Percentiles rank a stretch among this genome's conserved stretches.
These are phyloP conservation scores for Septoria petroselini DNA, from an alignment of 2,329 filamentous ascomycete species.

Conservation along the genomic window DNA sequence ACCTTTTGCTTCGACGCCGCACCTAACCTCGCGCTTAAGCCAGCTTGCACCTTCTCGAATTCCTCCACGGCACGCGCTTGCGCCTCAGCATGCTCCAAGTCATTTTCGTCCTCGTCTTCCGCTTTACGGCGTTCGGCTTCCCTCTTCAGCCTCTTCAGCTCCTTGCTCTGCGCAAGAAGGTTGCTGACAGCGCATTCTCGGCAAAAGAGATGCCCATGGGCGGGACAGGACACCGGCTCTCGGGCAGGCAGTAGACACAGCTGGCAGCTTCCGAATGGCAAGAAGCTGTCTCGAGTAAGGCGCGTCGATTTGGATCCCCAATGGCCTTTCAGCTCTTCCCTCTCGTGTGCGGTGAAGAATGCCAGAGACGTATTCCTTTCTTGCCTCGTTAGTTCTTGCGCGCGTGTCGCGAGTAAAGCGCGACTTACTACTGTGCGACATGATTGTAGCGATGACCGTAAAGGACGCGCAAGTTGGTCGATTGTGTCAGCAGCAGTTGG, in stretches of 20 bases:
- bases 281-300: conserved; percentile 83
- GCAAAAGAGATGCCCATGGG: conserved; percentile 85
- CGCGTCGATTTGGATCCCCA: conserved; percentile 84
- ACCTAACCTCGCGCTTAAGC: conserved; percentile 42
- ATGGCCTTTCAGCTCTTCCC: conserved; percentile 71
- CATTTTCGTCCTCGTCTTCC: conserved; percentile 61
- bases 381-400: conserved; percentile 7
- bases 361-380: conserved; percentile 85
- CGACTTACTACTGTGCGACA: conserved; percentile 14
- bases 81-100: conserved; percentile 65
- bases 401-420: background rate
- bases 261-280: conserved; percentile 84
- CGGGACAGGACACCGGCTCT: conserved; percentile 75
- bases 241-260: conserved; percentile 80
- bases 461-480: too few relatives aligned
- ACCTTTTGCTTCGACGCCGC: conserved; percentile 46
- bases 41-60: conserved; percentile 82
- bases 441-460: too few relatives aligned
- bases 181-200: conserved; percentile 90
- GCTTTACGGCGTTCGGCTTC: conserved; percentile 57
- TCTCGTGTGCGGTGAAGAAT: conserved; percentile 92
- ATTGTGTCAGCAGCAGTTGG: too few relatives aligned
- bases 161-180: conserved; percentile 85
- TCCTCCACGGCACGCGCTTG: conserved; percentile 68
- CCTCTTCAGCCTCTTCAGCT: conserved; percentile 78